Evolutionary conservation across 1,284 basidiomycete genomes (phyloP).

Genomic region (Flammula alnicola): DNA sequence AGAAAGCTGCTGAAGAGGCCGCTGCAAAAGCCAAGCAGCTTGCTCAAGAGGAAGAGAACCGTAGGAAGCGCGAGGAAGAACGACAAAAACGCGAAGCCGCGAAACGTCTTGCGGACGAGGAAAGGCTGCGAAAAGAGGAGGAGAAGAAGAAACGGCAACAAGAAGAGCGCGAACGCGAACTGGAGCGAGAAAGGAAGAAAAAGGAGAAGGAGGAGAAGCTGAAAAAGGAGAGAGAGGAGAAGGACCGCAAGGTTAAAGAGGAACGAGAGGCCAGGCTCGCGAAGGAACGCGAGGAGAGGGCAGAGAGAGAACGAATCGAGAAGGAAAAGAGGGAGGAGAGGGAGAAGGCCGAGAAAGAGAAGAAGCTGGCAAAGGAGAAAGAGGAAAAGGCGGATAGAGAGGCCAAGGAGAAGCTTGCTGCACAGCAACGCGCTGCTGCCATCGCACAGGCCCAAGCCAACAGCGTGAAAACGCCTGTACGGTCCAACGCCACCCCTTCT

Average conservation of each 20-base stretch:
- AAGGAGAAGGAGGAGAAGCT: constrained; percentile 66
- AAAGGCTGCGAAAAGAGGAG: constrained; percentile 77
- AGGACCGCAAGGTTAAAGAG: constrained; percentile 68
- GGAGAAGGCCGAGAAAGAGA: constrained; percentile 47
- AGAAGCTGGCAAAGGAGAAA: constrained; percentile 55
- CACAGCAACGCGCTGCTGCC: constrained; percentile 39
- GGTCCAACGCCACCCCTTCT: constrained; percentile 47
- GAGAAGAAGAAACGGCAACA: constrained; percentile 75
- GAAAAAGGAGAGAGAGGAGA: constrained; percentile 66
- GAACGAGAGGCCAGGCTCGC: constrained; percentile 56
- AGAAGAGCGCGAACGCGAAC: constrained; percentile 61
- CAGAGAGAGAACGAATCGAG: constrained; percentile 64
- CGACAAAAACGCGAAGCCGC: constrained; percentile 65
- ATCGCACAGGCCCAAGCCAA: constrained; percentile 28
- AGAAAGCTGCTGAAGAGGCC: constrained; percentile 82
- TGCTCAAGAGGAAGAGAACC: constrained; percentile 71
- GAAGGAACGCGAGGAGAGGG: constrained; percentile 66
- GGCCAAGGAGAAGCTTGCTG: constrained; percentile 45
- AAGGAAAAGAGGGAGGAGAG: constrained; percentile 50
- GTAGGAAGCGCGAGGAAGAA: constrained; percentile 64
- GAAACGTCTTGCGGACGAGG: constrained; percentile 80
- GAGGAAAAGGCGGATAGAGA: constrained; percentile 55
- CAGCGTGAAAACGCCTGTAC: constrained; percentile 37
- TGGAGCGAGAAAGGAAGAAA: constrained; percentile 63
- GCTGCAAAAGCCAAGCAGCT: constrained; percentile 64